phyloP scores from a whole-genome alignment of 169 alveolate genomes.

The Toxoplasma gondii region DNA sequence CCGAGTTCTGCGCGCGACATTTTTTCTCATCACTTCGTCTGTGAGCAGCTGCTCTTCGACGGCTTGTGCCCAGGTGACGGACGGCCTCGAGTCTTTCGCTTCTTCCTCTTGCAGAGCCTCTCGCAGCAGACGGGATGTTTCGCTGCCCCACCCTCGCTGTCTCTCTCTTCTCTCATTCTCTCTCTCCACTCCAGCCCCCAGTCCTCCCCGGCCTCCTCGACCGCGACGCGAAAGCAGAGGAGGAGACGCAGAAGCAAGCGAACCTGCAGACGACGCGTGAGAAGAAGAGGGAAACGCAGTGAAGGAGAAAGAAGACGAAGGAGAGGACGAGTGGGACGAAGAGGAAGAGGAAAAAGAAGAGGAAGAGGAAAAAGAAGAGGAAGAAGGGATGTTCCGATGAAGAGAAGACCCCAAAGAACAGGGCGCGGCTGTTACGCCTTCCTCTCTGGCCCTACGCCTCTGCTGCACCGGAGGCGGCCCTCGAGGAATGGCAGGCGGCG shows the following conservation, averaged over 20 bases:
- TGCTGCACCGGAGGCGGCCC: background rate
- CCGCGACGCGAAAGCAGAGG: background rate
- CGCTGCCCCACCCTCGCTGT: background rate
- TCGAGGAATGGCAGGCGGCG: background rate
- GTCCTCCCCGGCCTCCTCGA: background rate
- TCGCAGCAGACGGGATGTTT: background rate
- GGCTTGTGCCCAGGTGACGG: background rate
- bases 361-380: background rate
- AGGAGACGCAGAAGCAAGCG: too few relatives aligned
- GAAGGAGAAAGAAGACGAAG: background rate
- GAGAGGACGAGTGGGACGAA: background rate
- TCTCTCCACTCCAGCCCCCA: background rate
- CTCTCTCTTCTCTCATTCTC: background rate
- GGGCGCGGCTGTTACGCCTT: too few relatives aligned
- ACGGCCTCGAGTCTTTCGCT: background rate
- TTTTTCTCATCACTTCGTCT: background rate
- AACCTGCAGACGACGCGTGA: background rate
- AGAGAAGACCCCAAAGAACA: background rate
- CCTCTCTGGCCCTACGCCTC: background rate
- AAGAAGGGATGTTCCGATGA: background rate
- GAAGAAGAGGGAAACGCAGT: background rate
- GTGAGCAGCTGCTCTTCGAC: background rate
- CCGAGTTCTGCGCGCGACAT: slow-evolving; percentile 5
- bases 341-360: background rate
- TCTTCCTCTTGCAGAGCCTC: slow-evolving; percentile 8